A percentile compares a stretch with the other conserved stretches of the same genome.
Evolutionary conservation across 306 rosid species (phyloP).

Genomic region (Cucurbita maxima): DNA sequence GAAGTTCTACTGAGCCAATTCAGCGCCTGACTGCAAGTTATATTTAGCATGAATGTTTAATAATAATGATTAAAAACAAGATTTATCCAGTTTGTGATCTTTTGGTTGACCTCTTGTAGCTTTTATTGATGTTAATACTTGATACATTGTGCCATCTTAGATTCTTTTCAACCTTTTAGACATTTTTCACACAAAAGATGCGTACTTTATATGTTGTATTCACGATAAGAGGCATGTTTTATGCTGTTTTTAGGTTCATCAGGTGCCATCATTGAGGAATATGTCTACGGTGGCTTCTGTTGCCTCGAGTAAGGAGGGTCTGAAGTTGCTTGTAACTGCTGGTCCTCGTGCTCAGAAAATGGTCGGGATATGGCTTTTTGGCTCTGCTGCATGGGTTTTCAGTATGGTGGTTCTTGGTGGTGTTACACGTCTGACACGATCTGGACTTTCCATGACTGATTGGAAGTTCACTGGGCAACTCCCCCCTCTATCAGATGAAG

Average conservation of each 20-base stretch:
- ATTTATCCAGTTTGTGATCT: background rate
- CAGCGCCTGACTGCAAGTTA: background rate
- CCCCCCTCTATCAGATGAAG: conserved; percentile 58
- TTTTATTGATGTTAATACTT: background rate
- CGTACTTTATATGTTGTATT: background rate
- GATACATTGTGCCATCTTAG: background rate
- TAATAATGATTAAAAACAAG: background rate
- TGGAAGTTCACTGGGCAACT: conserved; percentile 71
- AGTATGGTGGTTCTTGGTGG: conserved; percentile 93
- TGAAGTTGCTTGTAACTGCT: conserved; percentile 55
- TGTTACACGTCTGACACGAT: conserved; percentile 63
- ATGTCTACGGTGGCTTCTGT: conserved; percentile 30
- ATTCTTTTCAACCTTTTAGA: background rate
- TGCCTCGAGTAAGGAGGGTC: conserved; percentile 28
- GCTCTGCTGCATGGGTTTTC: conserved; percentile 87
- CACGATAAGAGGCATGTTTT: background rate
- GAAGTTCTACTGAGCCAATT: background rate
- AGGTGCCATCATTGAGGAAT: conserved; percentile 22
- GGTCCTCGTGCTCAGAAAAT: conserved; percentile 54
- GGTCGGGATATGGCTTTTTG: conserved; percentile 85
- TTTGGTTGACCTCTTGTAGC: background rate
- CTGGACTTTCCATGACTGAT: conserved; percentile 96
- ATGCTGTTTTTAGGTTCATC: conserved; percentile 26
- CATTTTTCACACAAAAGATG: background rate
- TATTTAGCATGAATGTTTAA: background rate